phyloP scores from a whole-genome alignment of 805 yeast genomes.

The Monosporozyma aerobia region DNA sequence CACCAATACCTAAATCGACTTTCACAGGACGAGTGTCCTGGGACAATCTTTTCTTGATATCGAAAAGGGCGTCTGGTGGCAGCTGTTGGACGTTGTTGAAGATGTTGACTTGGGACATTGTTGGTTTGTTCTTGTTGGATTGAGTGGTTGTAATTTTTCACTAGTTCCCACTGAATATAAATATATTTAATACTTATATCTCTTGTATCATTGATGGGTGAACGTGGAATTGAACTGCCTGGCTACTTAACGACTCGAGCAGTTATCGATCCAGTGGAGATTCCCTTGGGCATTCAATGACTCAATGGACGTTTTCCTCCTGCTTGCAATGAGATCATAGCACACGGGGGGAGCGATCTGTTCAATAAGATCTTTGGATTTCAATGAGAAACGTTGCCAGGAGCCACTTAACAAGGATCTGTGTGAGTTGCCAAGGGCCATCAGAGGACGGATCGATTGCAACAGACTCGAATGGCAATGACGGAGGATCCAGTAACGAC shows the following conservation, averaged over 20 bases:
- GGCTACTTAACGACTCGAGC: no score
- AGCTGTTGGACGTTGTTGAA: conserved; percentile 45
- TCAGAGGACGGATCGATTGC: no score
- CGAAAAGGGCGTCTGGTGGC: conserved; percentile 86
- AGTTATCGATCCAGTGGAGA: no score
- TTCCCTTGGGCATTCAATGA: neutral
- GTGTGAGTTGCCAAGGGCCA: no score
- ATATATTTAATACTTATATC: neutral
- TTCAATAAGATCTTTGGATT: neutral
- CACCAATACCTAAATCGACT: conserved; percentile 86
- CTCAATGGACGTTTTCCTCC: neutral
- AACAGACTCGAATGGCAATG: no score
- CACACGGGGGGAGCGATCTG: neutral
- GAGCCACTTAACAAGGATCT: neutral
- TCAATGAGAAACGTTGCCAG: neutral
- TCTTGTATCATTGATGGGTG: no score
- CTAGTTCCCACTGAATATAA: neutral
- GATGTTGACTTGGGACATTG: conserved; percentile 18
- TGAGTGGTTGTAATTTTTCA: neutral
- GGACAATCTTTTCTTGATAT: conserved; percentile 56
- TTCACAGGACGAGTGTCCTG: conserved; percentile 53
- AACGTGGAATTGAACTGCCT: no score
- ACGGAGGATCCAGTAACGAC: neutral
- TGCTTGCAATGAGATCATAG: neutral
- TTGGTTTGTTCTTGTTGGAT: neutral